Conservation (phyloP, 495 filamentous ascomycete genomes). For the Aeminium ludgeri region DNA sequence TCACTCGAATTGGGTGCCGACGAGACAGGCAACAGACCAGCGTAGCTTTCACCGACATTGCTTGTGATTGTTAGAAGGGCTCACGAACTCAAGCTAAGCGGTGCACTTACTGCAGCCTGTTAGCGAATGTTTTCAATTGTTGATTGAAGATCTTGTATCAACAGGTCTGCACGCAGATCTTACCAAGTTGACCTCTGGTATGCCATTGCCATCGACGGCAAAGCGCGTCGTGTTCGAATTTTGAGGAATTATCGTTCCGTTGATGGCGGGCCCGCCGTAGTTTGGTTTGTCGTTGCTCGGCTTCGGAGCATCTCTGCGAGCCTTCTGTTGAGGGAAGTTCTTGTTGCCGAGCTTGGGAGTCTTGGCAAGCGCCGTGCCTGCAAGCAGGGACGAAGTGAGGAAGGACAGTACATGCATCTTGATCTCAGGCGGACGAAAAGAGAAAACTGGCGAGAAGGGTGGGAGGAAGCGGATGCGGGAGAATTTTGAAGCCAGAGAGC, state of each 20-base stretch:
- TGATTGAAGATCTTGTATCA: too few species aligned
- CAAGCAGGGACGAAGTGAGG: conserved; percentile 15
- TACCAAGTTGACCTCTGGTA: conserved; percentile 25
- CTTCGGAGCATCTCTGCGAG: conserved; percentile 1
- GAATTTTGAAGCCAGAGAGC: too few species aligned
- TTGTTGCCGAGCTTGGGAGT: conserved; percentile 18
- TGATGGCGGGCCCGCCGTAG: conserved; percentile 10
- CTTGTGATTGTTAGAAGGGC: too few species aligned
- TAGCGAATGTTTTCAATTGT: too few species aligned
- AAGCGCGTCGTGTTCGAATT: conserved; percentile 24
- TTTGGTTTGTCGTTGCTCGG: conserved; percentile 1
- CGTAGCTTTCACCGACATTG: conserved; percentile 28
- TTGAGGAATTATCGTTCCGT: conserved; percentile 20
- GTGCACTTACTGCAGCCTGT: too few species aligned
- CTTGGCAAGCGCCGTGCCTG: conserved; percentile 16
- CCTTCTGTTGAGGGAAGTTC: conserved; percentile 2
- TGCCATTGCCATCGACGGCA: conserved; percentile 23
- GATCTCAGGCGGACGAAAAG: not conserved
- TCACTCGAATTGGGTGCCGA: conserved; percentile 16
- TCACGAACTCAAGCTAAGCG: too few species aligned
- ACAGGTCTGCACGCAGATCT: too few species aligned
- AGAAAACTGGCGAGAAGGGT: not conserved
- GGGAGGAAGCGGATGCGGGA: too few species aligned
- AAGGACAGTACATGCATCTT: conserved; percentile 13
- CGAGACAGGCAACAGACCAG: conserved; percentile 26